These are phyloP conservation scores for Inosperma sp. DNA, from an alignment of 768 basidiomycete genomes.

Conservation along the genomic window DNA sequence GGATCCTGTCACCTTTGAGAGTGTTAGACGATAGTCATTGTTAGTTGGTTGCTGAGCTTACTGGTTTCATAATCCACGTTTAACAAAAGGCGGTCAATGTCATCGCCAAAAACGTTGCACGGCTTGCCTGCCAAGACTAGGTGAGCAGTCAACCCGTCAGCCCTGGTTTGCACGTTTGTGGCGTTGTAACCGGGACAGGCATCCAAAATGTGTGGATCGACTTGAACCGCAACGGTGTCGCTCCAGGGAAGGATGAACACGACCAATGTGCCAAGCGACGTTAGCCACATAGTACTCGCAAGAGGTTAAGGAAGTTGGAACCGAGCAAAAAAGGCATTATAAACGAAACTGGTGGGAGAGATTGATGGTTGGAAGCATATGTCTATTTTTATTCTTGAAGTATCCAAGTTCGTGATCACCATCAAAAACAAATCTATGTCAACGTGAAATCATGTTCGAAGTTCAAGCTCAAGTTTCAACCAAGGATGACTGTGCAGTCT, in stretches of 20 bases:
- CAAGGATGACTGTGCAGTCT: too few relatives aligned
- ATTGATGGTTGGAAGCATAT: too few relatives aligned
- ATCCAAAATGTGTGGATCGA: slow-evolving; percentile 41
- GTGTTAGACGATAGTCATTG: background rate
- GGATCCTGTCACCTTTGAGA: slow-evolving; percentile 48
- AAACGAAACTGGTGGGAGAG: too few relatives aligned
- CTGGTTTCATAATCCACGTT: slow-evolving; percentile 58
- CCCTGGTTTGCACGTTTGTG: slow-evolving; percentile 36
- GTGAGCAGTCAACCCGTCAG: slow-evolving; percentile 44
- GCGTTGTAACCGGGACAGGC: slow-evolving; percentile 59
- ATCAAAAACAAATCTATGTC: too few relatives aligned
- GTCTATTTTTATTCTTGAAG: too few relatives aligned
- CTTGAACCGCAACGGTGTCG: slow-evolving; percentile 13
- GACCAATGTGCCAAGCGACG: background rate
- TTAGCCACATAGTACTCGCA: too few relatives aligned
- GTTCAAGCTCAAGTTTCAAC: too few relatives aligned
- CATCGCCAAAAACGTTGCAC: slow-evolving; percentile 58
- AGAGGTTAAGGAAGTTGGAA: too few relatives aligned
- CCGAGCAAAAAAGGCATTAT: too few relatives aligned
- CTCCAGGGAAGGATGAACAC: background rate
- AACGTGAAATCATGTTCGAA: too few relatives aligned
- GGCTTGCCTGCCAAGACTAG: slow-evolving; percentile 47
- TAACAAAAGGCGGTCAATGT: slow-evolving; percentile 44
- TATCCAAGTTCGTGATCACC: too few relatives aligned
- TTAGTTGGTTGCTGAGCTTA: slow-evolving; percentile 20